Percentiles rank a stretch among this genome's conserved stretches.
phyloP scores from a whole-genome alignment of 108 stramenopile species.

The Pseudonitzschia delicatissima region DNA sequence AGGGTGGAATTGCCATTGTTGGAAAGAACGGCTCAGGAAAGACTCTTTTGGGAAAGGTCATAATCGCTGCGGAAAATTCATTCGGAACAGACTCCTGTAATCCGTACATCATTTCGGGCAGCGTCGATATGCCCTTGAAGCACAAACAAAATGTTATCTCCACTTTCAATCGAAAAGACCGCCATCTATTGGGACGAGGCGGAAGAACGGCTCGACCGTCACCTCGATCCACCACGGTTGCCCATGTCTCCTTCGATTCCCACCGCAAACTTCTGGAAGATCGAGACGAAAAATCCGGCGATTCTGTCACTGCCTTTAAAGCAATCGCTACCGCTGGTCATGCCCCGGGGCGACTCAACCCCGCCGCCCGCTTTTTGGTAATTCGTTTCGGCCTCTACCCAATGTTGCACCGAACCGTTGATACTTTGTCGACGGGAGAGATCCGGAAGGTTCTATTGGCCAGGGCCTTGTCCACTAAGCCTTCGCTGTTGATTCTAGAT shows the following conservation, averaged over 20 bases:
- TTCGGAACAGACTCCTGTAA: background rate
- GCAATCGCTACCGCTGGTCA: constrained; percentile 39
- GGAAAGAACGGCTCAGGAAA: constrained; percentile 52
- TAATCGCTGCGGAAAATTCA: background rate
- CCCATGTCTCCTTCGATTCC: constrained; percentile 74
- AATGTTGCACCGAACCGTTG: constrained; percentile 49
- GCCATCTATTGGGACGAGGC: background rate
- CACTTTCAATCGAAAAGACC: background rate
- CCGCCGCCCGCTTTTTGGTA: constrained; percentile 65
- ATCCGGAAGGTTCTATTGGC: constrained; percentile 77
- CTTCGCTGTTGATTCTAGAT: constrained; percentile 64
- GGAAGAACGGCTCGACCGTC: background rate
- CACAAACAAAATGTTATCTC: background rate
- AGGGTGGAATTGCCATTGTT: constrained; percentile 49
- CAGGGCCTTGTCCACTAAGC: constrained; percentile 50
- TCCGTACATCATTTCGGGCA: background rate
- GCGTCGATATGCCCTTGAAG: background rate
- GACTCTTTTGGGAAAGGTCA: constrained; percentile 28
- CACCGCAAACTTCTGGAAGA: constrained; percentile 49
- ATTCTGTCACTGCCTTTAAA: constrained; percentile 39
- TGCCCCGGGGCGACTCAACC: constrained; percentile 41
- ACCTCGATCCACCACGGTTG: background rate
- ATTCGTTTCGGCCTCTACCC: constrained; percentile 74
- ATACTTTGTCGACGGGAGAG: constrained; percentile 70
- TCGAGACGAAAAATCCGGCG: background rate